phyloP scores from a whole-genome alignment of 2,329 filamentous ascomycete genomes.

The Fusarium neocosmosporiellum region DNA sequence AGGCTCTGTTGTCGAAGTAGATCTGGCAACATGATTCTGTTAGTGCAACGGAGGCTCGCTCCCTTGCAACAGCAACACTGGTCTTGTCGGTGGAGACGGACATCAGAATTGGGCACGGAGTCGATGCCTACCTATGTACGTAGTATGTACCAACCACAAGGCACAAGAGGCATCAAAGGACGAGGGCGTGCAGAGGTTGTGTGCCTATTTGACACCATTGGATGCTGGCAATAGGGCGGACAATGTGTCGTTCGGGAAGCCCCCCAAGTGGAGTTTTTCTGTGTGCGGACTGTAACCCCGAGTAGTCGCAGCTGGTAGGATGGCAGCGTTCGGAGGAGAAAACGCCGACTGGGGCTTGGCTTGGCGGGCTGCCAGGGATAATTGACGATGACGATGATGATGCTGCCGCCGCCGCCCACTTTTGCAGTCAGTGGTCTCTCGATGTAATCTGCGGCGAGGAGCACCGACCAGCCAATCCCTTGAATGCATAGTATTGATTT shows the following conservation, averaged over 20 bases:
- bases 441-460: constrained; percentile 36
- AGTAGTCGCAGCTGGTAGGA: constrained; percentile 9
- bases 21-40: not conserved
- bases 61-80: constrained; percentile 1
- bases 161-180: not conserved
- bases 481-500: constrained; percentile 34
- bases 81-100: not conserved
- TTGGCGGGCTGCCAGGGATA: constrained; percentile 29
- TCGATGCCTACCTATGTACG: not conserved
- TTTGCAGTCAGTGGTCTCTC: constrained; percentile 33
- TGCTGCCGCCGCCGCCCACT: constrained; percentile 27
- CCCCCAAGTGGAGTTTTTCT: constrained; percentile 3
- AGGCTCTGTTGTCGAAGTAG: not conserved
- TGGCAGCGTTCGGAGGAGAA: constrained; percentile 17
- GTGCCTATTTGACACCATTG: constrained; percentile 28
- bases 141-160: constrained; percentile 11
- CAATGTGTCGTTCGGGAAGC: constrained; percentile 17
- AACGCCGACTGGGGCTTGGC: constrained; percentile 28
- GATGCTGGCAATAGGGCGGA: constrained; percentile 17
- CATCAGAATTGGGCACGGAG: constrained; percentile 12
- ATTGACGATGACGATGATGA: constrained; percentile 32
- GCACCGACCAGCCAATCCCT: constrained; percentile 38
- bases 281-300: constrained; percentile 15
- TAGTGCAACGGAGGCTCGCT: constrained; percentile 13
- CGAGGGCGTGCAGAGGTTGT: constrained; percentile 3